Percentiles rank a stretch among this genome's conserved stretches.
Evolutionary conservation across 352 stramenopile genomes (phyloP).

Genomic region (Globisporangium splendens): DNA sequence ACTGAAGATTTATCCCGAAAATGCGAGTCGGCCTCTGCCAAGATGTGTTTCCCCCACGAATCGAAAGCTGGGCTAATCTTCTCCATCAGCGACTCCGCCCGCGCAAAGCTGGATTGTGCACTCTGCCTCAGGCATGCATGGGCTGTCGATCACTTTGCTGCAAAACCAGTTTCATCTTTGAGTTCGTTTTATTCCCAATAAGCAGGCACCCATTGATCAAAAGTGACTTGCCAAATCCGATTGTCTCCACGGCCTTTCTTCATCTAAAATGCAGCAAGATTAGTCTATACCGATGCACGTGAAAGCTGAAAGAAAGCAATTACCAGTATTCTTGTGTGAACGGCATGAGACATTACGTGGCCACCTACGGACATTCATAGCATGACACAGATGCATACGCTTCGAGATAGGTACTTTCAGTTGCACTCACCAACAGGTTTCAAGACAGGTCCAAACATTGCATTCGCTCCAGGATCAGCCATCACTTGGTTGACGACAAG

Average conservation of each 20-base stretch:
- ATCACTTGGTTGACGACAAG: constrained; percentile 92
- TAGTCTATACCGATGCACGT: too few relatives aligned
- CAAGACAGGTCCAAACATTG: constrained; percentile 81
- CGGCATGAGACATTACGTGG: constrained; percentile 96
- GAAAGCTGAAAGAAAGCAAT: constrained; percentile 2
- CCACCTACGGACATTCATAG: constrained; percentile 33
- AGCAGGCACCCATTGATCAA: too few relatives aligned
- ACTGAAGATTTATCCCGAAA: neutral
- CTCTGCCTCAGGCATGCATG: constrained; percentile 84
- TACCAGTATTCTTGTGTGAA: constrained; percentile 94
- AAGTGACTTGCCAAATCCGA: constrained; percentile 64
- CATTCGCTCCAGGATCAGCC: constrained; percentile 78
- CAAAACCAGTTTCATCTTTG: constrained; percentile 8
- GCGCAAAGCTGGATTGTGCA: constrained; percentile 70
- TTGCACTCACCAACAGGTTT: constrained; percentile 68
- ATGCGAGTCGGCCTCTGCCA: too few relatives aligned
- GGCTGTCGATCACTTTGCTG: constrained; percentile 83
- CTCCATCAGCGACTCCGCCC: constrained; percentile 57
- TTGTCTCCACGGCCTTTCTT: constrained; percentile 92
- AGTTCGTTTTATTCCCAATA: neutral
- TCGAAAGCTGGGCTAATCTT: constrained; percentile 30
- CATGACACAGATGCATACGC: too few relatives aligned
- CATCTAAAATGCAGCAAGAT: constrained; percentile 34
- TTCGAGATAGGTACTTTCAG: neutral
- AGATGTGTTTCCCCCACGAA: too few relatives aligned